A percentile compares a stretch with the other conserved stretches of the same genome.
These are phyloP conservation scores for Beauveria bassiana DNA, from an alignment of 2,329 filamentous ascomycete species.

Conservation along the genomic window DNA sequence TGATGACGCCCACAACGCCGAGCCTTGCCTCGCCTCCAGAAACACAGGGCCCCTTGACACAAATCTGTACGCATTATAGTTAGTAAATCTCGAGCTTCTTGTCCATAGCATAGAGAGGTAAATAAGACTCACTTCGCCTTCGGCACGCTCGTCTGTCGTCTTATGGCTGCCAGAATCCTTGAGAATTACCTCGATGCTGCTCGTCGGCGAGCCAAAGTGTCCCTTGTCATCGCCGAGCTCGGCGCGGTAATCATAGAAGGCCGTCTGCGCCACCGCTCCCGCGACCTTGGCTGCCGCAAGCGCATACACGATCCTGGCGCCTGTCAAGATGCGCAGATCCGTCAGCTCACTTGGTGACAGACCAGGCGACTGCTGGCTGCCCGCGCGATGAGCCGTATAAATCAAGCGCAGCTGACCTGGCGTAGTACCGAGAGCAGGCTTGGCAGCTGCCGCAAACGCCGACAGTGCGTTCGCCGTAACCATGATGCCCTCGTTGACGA, in stretches of 20 bases:
- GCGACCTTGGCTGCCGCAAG: conserved; percentile 77
- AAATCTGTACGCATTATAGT: conserved; percentile 42
- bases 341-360: conserved; percentile 65
- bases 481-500: conserved; percentile 65
- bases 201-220: conserved; percentile 79
- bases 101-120: not conserved
- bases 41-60: conserved; percentile 66
- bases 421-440: conserved; percentile 50
- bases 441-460: conserved; percentile 47
- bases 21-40: conserved; percentile 57
- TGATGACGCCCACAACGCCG: conserved; percentile 56
- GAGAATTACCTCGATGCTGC: conserved; percentile 70
- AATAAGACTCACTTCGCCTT: conserved; percentile 51
- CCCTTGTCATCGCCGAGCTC: conserved; percentile 23
- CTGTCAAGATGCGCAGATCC: conserved; percentile 73
- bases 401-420: conserved; percentile 74
- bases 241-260: conserved; percentile 77
- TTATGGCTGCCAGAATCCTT: conserved; percentile 52
- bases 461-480: conserved; percentile 45
- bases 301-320: conserved; percentile 76
- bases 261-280: conserved; percentile 80
- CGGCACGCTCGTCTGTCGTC: conserved; percentile 53
- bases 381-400: conserved; percentile 67
- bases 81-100: not conserved
- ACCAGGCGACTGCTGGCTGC: conserved; percentile 54